Base-by-base conservation (phyloP, 495 filamentous ascomycete species). In the Penicillium turbatum region DNA sequence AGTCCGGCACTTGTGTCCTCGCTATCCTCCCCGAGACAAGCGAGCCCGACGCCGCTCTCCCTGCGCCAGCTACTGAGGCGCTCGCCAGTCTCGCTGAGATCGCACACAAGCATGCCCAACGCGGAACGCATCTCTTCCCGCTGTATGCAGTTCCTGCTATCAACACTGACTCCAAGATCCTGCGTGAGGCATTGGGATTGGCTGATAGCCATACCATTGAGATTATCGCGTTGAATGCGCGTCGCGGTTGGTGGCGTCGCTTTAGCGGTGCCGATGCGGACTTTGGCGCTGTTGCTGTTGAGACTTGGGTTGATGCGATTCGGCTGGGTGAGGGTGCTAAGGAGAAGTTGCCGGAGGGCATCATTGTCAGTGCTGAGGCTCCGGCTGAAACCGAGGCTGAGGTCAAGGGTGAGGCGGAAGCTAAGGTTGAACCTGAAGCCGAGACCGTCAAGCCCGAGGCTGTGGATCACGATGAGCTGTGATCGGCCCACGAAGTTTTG, bases 281-380 rank as follows among this genome's bases (percentile, higher is more conserved):
- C 50, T 88, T 83, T 54, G 76, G 74, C 10, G 64, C 79, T 29
- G 76, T 76, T 30, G 77, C 78, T 9, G 71, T 97, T 32, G 90
- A 95, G 68, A 73, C 76, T 48, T 97, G 91, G 91, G 79, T 97
- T 55, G 93, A 98, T 66, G 81, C 79, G 3, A 89, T 97, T 57
- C 82, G 87, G 21, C 74, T 98, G 65, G 89, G 91, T 40, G 95
- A 96, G 59, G 86, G 87, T 6, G 67, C 78, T 17, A 96, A 92
- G 78, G 79, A 85, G 67, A 88, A 85, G 73, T 60, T 97, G 36
- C 91, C 92, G 5, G 87, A 86, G 40, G 84, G 81, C 9, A 56
- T 96, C 35, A 69, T 96, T 34, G 78, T 70, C 21, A 79, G 79
- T 57, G 66, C 79, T 55, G 60, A 72, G 40, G 58, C 56, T 21